Evolutionary conservation across 2,329 filamentous ascomycete species (phyloP).

Genomic region (Sporothrix protearum): DNA sequence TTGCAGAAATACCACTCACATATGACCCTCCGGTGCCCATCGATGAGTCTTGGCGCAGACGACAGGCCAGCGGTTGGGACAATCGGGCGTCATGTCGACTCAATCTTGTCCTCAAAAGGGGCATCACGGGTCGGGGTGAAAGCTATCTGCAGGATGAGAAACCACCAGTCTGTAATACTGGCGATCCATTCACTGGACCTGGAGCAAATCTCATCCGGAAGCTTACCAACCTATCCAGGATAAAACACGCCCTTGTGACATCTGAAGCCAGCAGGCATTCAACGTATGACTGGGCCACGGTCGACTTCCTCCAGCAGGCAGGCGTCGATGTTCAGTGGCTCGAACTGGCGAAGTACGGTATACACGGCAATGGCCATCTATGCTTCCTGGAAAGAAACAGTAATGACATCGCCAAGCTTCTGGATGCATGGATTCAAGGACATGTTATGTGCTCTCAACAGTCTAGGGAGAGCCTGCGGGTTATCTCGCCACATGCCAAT

Average conservation of each 20-base stretch:
- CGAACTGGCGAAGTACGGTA: constrained; percentile 42
- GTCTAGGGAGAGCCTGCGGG: not conserved
- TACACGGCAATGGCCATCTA: constrained; percentile 55
- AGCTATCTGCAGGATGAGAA: constrained; percentile 28
- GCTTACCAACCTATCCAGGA: constrained; percentile 46
- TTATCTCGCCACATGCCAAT: not conserved
- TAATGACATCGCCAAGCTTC: constrained; percentile 37
- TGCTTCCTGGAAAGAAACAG: constrained; percentile 54
- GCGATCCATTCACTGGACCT: not conserved
- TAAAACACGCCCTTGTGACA: constrained; percentile 50
- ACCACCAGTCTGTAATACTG: not conserved
- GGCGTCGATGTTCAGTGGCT: constrained; percentile 46
- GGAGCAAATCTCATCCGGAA: constrained; percentile 33
- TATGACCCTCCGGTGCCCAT: constrained; percentile 38
- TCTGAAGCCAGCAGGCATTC: constrained; percentile 53
- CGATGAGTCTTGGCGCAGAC: not conserved
- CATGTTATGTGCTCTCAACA: not conserved
- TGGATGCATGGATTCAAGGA: constrained; percentile 22
- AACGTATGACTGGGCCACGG: constrained; percentile 54
- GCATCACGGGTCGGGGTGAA: constrained; percentile 7
- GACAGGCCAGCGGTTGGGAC: not conserved
- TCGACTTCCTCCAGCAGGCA: constrained; percentile 50
- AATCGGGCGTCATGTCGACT: constrained; percentile 2
- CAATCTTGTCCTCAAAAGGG: constrained; percentile 1
- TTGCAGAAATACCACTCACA: constrained; percentile 36